Evolutionary conservation across 257 asterid species (phyloP).

Genomic region (Solanum habrochaites): DNA sequence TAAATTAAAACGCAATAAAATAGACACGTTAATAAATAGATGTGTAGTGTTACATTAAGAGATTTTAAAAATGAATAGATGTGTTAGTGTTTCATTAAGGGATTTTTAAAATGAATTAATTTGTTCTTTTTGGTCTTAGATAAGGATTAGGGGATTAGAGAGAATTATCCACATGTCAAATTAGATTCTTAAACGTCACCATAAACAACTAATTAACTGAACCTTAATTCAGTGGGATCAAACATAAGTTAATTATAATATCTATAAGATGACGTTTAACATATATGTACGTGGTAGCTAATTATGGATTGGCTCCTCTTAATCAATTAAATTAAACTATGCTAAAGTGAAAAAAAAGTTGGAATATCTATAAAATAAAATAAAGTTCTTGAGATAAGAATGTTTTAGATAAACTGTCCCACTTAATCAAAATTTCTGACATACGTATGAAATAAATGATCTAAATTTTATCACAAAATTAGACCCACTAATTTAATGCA

Average conservation of each 20-base stretch:
- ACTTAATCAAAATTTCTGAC: not conserved
- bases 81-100: not conserved
- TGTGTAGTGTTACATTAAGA: not conserved
- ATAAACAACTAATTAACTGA: conserved; percentile 11
- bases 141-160: not conserved
- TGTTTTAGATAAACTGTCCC: not conserved
- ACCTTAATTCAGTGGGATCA: conserved; percentile 3
- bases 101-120: not conserved
- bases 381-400: not conserved
- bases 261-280: conserved; percentile 29
- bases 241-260: conserved; percentile 2
- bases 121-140: not conserved
- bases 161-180: conserved; percentile 17
- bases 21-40: not conserved
- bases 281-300: not conserved
- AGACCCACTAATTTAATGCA: conserved; percentile 7
- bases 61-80: not conserved
- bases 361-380: not conserved
- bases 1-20: not conserved
- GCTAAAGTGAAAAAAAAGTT: not conserved
- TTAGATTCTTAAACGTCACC: not conserved
- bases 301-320: not conserved
- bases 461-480: not conserved
- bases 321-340: not conserved
- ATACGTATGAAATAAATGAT: not conserved